Conservation (phyloP, 2,329 filamentous ascomycete genomes). For the Nothomitra cinnamomea region DNA sequence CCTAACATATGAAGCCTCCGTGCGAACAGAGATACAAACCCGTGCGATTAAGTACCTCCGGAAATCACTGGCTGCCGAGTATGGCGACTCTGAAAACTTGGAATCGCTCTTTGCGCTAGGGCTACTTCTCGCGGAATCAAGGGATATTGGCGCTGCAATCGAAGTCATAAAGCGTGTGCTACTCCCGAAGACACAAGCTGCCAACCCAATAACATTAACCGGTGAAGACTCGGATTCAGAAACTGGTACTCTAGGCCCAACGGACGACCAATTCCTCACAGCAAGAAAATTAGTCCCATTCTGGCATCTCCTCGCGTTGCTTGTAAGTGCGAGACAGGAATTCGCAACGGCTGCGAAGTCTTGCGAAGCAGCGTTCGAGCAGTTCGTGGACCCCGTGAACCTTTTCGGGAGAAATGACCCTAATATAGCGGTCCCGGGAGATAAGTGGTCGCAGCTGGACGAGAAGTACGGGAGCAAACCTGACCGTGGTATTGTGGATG, state of each 20-base stretch:
- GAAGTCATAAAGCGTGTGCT: constrained; percentile 66
- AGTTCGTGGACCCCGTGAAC: constrained; percentile 56
- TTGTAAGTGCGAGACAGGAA: constrained; percentile 75
- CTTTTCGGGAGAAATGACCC: constrained; percentile 48
- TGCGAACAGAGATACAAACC: constrained; percentile 54
- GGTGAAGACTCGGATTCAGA: not conserved
- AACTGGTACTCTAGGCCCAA: not conserved
- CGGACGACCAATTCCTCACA: not conserved
- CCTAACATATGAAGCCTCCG: constrained; percentile 57
- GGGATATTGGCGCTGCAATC: constrained; percentile 65
- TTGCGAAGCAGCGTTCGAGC: constrained; percentile 82
- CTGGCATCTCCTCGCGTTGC: constrained; percentile 79
- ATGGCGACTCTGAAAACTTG: constrained; percentile 48
- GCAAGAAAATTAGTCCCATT: constrained; percentile 48
- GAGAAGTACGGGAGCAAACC: constrained; percentile 15
- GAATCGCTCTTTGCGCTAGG: constrained; percentile 67
- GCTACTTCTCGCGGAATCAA: constrained; percentile 72
- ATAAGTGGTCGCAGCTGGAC: constrained; percentile 17
- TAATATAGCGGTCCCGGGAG: constrained; percentile 37
- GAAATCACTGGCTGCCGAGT: constrained; percentile 51
- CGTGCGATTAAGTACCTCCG: constrained; percentile 63
- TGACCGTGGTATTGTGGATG: constrained; percentile 44
- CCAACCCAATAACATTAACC: not conserved
- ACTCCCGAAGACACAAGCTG: constrained; percentile 24
- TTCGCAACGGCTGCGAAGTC: constrained; percentile 63